Conservation (phyloP, 768 basidiomycete genomes). For the Leccinum incarnatum region DNA sequence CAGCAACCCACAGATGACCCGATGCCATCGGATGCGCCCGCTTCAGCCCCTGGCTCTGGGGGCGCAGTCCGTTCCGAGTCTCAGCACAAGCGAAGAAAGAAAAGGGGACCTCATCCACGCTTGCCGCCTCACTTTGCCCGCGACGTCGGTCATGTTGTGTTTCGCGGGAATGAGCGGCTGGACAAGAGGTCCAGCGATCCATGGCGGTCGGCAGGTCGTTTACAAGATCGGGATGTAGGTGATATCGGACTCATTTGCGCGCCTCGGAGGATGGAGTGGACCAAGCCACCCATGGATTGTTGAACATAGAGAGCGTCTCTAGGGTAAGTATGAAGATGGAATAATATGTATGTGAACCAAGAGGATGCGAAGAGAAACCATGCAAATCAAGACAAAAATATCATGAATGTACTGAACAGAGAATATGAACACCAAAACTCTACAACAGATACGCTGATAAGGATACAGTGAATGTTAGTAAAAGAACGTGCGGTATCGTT, state of each 20-base stretch:
- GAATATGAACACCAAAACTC: constrained; percentile 2
- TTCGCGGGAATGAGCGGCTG: constrained; percentile 58
- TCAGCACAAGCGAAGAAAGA: constrained; percentile 12
- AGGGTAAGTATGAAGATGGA: not conserved
- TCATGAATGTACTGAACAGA: not conserved
- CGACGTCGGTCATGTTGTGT: constrained; percentile 62
- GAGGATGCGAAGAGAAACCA: constrained; percentile 1
- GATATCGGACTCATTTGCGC: not conserved
- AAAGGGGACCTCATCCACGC: constrained; percentile 33
- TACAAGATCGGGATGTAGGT: not conserved
- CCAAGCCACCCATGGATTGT: not conserved
- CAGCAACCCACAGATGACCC: not conserved
- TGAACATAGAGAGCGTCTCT: not conserved
- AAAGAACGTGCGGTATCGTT: constrained; percentile 19
- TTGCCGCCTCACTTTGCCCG: constrained; percentile 60
- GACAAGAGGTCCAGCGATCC: not conserved
- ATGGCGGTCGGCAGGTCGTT: not conserved
- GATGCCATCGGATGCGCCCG: not conserved
- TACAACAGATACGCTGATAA: constrained; percentile 19
- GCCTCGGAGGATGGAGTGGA: not conserved
- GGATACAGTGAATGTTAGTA: constrained; percentile 15
- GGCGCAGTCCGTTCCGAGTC: not conserved
- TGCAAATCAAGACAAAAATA: not conserved
- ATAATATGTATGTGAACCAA: not conserved
- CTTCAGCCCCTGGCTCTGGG: not conserved